Percentiles rank a stretch among this genome's conserved stretches.
Evolutionary conservation across 2,329 filamentous ascomycete species (phyloP).

Genomic region (Ambrosiella cleistominuta): DNA sequence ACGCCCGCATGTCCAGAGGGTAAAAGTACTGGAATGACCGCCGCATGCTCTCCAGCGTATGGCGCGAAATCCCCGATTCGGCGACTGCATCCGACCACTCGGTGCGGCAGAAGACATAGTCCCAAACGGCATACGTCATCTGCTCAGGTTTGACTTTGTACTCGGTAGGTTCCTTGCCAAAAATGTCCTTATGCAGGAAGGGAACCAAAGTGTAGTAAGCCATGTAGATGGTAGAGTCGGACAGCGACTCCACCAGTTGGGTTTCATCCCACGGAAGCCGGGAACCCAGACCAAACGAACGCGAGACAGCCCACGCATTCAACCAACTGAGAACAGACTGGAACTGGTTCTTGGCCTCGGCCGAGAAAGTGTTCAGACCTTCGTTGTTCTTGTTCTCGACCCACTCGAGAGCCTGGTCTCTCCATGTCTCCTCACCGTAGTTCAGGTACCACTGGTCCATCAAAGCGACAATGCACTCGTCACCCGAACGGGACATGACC

Average conservation of each 20-base stretch:
- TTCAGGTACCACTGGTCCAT: constrained; percentile 98
- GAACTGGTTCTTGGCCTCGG: constrained; percentile 63
- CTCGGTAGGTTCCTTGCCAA: constrained; percentile 53
- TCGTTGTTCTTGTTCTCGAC: constrained; percentile 49
- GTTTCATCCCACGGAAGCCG: constrained; percentile 86
- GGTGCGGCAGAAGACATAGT: constrained; percentile 74
- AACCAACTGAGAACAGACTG: constrained; percentile 81
- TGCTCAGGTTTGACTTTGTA: constrained; percentile 61
- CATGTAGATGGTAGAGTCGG: constrained; percentile 87
- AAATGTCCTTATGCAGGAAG: constrained; percentile 67
- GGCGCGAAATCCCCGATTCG: constrained; percentile 53
- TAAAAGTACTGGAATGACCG: constrained; percentile 96
- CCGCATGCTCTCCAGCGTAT: constrained; percentile 61
- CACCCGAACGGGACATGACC: constrained; percentile 75
- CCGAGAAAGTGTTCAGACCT: constrained; percentile 62
- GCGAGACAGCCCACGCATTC: constrained; percentile 85
- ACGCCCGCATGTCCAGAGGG: constrained; percentile 72
- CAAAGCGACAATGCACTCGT: constrained; percentile 82
- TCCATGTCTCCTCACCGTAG: constrained; percentile 85
- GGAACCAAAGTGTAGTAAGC: constrained; percentile 53
- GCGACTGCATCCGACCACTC: constrained; percentile 50
- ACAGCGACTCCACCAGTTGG: constrained; percentile 83
- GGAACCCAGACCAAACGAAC: constrained; percentile 81
- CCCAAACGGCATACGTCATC: constrained; percentile 91
- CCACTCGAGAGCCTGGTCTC: constrained; percentile 52